A percentile compares a stretch with the other conserved stretches of the same genome.
Evolutionary conservation across 345 rosid species (phyloP).

Genomic region (Eucalyptus erythrocorys): DNA sequence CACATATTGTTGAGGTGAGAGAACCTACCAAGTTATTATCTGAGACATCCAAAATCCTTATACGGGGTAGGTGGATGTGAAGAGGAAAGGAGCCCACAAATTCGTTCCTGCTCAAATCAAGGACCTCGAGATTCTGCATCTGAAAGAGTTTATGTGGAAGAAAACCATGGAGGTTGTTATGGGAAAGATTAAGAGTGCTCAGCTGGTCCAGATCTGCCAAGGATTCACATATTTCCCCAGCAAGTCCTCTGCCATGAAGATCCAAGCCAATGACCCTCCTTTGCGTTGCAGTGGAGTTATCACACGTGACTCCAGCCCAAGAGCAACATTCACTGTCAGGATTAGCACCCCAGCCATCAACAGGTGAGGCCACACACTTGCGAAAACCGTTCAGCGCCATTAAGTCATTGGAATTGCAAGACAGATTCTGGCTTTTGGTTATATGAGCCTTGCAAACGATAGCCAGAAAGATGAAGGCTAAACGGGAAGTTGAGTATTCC

Average conservation of each 20-base stretch:
- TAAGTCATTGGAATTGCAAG: slow-evolving; percentile 1
- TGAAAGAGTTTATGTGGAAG: slow-evolving; percentile 3
- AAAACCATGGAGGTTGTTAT: neutral
- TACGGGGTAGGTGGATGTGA: neutral
- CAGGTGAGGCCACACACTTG: neutral
- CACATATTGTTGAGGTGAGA: neutral
- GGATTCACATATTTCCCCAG: slow-evolving; percentile 1
- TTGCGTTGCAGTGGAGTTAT: neutral
- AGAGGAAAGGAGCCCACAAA: neutral
- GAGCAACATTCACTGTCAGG: slow-evolving; percentile 7
- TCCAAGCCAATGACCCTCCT: slow-evolving; percentile 10
- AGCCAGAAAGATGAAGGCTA: neutral
- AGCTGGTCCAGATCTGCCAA: slow-evolving; percentile 7
- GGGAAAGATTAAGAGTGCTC: slow-evolving; percentile 13
- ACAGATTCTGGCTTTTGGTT: neutral
- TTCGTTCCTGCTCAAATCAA: slow-evolving; percentile 9
- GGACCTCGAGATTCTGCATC: slow-evolving; percentile 8
- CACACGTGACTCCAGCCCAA: slow-evolving; percentile 13
- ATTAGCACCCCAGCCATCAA: neutral
- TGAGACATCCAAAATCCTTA: slow-evolving; percentile 8
- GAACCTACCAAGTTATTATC: slow-evolving; percentile 6
- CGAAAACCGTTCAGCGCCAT: neutral
- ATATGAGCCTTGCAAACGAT: neutral
- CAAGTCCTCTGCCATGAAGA: neutral
- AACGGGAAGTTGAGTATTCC: neutral